Evolutionary conservation across 805 yeast genomes (phyloP), one percentile per base, ranked within the genome.

Genomic region (Komagataella populi): DNA sequence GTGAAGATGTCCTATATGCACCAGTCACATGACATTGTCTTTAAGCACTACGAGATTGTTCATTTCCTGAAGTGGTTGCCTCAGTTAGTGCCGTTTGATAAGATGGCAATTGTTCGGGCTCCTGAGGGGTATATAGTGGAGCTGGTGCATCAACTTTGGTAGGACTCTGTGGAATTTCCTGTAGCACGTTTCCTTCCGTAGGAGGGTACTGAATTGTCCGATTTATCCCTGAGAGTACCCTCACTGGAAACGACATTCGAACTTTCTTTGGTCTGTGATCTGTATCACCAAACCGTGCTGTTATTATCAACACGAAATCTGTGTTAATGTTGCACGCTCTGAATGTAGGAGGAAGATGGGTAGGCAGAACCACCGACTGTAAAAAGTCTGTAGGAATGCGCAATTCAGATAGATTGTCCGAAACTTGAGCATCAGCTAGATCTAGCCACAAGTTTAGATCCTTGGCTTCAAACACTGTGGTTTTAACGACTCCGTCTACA

Each of bases 321-420:
- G 84, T 67, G 8, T 66, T 59, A 20, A 83, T 70, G 57, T 80
- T 81, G 57, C 86, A 80, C 4, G 81, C 72, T 23, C 60, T 62
- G 60, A 83, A 83, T 17, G 76, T 63, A 2, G 87, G 85, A 2
- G 80, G 65, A 3, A 76, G 63, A 46, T 68, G 56, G 48, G 70
- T 72, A 0, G 84, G 83, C 16, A 78, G 54, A 2, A 65, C 60
- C 46, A 77, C 70, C 54, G 68, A 69, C 23, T 64, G 56, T 53
- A 66, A 73, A 51, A 69, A 60, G 48, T 64, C 58, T 20, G 54
- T 55, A 0, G 80, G 78, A 17, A 76, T 67, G 53, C 71, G 77
- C n/a, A 73, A 54, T 54, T 75, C 78, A 57, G 66, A 70, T 44
- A 57, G 48, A 16, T 59, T 44, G 7, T 52, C 46, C 1, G 66